Conservation (phyloP, 1,139 yeast species). For the Debaryomycetaceae sp. region DNA sequence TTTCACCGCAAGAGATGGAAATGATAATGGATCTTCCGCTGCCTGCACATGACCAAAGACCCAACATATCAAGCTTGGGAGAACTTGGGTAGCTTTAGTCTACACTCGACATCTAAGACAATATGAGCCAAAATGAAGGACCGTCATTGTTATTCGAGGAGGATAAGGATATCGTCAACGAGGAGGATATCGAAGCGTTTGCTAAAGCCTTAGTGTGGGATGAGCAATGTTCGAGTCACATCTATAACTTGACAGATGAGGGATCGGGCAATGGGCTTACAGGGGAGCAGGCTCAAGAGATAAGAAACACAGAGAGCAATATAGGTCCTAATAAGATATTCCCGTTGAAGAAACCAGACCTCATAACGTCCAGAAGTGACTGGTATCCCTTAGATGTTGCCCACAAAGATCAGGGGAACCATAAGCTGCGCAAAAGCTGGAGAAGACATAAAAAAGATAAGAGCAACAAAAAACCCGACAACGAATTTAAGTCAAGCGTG, state of each 20-base stretch:
- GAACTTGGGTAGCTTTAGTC: not conserved
- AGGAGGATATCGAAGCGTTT: slow-evolving; percentile 37
- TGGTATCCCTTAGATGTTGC: slow-evolving; percentile 58
- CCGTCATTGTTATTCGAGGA: slow-evolving; percentile 19
- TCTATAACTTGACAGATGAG: slow-evolving; percentile 4
- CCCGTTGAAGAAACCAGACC: slow-evolving; percentile 16
- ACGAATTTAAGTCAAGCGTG: slow-evolving; percentile 44
- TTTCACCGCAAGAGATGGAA: not conserved
- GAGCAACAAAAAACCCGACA: slow-evolving; percentile 25
- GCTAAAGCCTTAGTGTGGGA: slow-evolving; percentile 43
- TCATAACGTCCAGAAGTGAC: slow-evolving; percentile 59
- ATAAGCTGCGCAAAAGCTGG: slow-evolving; percentile 2
- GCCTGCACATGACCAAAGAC: slow-evolving; percentile 3
- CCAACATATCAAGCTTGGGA: not conserved
- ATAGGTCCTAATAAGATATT: not conserved
- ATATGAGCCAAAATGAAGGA: not conserved
- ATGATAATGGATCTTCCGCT: slow-evolving; percentile 1
- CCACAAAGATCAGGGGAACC: not conserved
- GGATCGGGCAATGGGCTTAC: not conserved
- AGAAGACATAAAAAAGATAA: slow-evolving; percentile 6
- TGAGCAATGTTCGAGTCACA: slow-evolving; percentile 20
- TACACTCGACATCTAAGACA: not conserved
- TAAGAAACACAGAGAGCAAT: slow-evolving; percentile 3
- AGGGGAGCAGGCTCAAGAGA: slow-evolving; percentile 1
- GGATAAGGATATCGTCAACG: slow-evolving; percentile 31